Evolutionary conservation across 495 filamentous ascomycete species (phyloP).

Genomic region (Tuber magnatum): DNA sequence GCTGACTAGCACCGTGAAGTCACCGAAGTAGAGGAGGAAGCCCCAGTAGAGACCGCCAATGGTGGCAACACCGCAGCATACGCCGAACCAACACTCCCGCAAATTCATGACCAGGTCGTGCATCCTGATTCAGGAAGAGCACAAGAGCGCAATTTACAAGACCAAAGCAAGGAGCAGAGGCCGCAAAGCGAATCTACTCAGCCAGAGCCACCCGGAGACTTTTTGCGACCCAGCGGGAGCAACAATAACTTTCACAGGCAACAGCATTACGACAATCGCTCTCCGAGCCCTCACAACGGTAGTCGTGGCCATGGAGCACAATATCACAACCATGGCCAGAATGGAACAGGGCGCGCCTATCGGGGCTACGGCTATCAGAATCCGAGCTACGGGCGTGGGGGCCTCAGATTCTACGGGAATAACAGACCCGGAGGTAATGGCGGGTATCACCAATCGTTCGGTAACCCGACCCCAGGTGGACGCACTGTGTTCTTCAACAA

Average conservation of each 20-base stretch:
- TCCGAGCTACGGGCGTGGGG: neutral
- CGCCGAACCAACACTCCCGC: neutral
- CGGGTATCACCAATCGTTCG: conserved; percentile 18
- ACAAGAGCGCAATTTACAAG: neutral
- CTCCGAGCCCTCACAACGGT: neutral
- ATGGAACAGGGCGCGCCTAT: conserved; percentile 14
- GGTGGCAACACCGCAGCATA: neutral
- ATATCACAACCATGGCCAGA: conserved; percentile 11
- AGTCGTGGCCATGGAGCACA: conserved; percentile 6
- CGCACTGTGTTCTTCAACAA: conserved; percentile 21
- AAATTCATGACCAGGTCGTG: neutral
- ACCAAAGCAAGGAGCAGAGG: neutral
- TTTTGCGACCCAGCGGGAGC: neutral
- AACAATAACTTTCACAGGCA: neutral
- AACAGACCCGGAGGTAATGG: conserved; percentile 10
- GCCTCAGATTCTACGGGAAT: conserved; percentile 12
- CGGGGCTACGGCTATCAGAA: conserved; percentile 1
- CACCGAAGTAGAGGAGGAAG: conserved; percentile 25
- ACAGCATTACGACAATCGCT: conserved; percentile 15
- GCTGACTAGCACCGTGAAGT: conserved; percentile 21
- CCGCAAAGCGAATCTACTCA: neutral
- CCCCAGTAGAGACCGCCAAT: neutral
- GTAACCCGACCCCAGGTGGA: conserved; percentile 12
- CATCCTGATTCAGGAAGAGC: neutral
- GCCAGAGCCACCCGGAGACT: neutral